Percentiles rank a stretch among this genome's conserved stretches.
Evolutionary conservation across 805 yeast genomes (phyloP).

Genomic region (Metschnikowia gruessii): DNA sequence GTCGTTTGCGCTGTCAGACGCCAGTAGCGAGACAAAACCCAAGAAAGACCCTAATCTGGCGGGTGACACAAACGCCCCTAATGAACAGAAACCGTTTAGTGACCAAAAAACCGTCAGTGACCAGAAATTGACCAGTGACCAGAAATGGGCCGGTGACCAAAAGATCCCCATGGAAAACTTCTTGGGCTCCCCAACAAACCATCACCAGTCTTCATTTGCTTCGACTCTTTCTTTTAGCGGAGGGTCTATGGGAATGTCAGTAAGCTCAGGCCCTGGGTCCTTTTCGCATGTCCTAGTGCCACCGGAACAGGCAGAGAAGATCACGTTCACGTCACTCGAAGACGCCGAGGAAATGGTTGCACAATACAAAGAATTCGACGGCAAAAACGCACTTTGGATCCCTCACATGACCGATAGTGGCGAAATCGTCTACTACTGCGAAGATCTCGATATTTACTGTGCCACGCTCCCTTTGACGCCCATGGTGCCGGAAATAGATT

Average conservation of each 20-base stretch:
- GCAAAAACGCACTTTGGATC: slow-evolving; percentile 47
- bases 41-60: too few species aligned
- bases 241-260: slow-evolving; percentile 4
- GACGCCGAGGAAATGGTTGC: slow-evolving; percentile 31
- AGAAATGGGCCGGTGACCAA: too few species aligned
- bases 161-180: not conserved
- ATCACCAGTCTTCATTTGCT: slow-evolving; percentile 14
- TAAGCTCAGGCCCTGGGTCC: slow-evolving; percentile 3
- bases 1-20: slow-evolving; percentile 47
- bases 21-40: slow-evolving; percentile 16
- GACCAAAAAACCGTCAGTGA: too few species aligned
- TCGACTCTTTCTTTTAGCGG: slow-evolving; percentile 11
- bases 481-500: slow-evolving; percentile 21
- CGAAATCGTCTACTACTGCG: slow-evolving; percentile 56
- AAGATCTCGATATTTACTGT: slow-evolving; percentile 58
- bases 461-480: slow-evolving; percentile 51
- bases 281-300: slow-evolving; percentile 15
- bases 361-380: slow-evolving; percentile 21
- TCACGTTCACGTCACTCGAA: slow-evolving; percentile 20
- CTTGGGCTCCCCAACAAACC: not conserved
- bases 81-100: too few species aligned
- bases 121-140: too few species aligned
- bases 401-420: slow-evolving; percentile 58
- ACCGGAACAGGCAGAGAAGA: slow-evolving; percentile 14
- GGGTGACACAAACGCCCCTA: too few species aligned